Evolutionary conservation across 257 asterid species (phyloP).

Genomic region (Fraxinus quadrangulata): DNA sequence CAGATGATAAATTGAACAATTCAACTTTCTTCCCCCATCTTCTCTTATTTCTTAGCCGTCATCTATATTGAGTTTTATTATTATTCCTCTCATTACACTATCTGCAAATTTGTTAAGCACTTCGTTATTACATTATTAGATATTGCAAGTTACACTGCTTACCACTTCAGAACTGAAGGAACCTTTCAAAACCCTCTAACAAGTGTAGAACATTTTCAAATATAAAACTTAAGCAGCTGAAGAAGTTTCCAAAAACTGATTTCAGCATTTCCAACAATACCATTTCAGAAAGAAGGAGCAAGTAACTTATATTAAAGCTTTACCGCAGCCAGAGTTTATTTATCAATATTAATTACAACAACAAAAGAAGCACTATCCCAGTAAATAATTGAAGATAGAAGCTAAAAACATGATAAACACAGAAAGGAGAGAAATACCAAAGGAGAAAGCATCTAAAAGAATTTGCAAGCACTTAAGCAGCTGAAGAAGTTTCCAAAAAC

Average conservation of each 20-base stretch:
- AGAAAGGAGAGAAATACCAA: not conserved
- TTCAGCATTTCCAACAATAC: not conserved
- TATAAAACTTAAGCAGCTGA: not conserved
- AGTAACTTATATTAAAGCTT: not conserved
- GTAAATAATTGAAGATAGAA: not conserved
- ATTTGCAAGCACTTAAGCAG: slow-evolving; percentile 9
- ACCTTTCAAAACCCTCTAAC: not conserved
- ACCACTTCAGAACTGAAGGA: not conserved
- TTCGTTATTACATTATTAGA: not conserved
- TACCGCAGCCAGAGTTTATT: not conserved
- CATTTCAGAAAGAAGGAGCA: slow-evolving; percentile 1
- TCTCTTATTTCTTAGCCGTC: not conserved
- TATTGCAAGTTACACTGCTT: too few species aligned
- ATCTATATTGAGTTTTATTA: not conserved
- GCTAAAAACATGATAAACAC: not conserved
- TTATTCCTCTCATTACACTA: not conserved
- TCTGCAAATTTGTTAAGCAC: not conserved
- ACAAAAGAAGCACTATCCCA: not conserved
- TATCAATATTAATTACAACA: too few species aligned
- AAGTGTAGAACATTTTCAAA: not conserved
- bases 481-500: not conserved
- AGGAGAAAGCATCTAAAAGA: not conserved
- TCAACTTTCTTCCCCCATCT: not conserved
- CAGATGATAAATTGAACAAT: not conserved
- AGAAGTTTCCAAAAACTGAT: not conserved